Evolutionary conservation across 2,329 filamentous ascomycete species (phyloP).

Genomic region (Epichloe coenophiala): DNA sequence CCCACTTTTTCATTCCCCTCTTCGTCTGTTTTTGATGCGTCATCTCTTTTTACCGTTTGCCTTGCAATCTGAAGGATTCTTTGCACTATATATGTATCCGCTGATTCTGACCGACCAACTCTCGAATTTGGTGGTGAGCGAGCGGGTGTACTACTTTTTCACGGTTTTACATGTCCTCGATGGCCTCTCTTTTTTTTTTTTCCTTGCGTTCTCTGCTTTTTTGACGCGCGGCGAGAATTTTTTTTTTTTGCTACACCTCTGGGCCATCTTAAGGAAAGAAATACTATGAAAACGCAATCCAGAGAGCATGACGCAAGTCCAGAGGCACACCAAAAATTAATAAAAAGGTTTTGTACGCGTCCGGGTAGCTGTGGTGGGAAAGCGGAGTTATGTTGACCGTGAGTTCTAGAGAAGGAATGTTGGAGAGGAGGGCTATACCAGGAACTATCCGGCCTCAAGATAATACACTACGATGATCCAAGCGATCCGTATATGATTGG

Average conservation of each 20-base stretch:
- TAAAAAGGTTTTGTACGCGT: background rate
- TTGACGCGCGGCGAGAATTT: slow-evolving; percentile 2
- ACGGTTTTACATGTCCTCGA: slow-evolving; percentile 19
- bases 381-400: slow-evolving; percentile 1
- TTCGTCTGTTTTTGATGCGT: slow-evolving; percentile 8
- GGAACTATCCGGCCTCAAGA: slow-evolving; percentile 10
- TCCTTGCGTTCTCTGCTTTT: slow-evolving; percentile 7
- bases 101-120: slow-evolving; percentile 16
- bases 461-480: slow-evolving; percentile 22
- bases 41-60: slow-evolving; percentile 5
- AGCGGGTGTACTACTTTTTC: slow-evolving; percentile 24
- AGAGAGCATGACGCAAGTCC: background rate
- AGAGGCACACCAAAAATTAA: background rate
- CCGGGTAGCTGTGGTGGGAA: slow-evolving; percentile 9
- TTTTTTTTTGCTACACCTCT: background rate
- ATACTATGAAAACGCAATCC: background rate
- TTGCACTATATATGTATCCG: slow-evolving; percentile 19
- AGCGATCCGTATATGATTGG: background rate
- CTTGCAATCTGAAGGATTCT: slow-evolving; percentile 17
- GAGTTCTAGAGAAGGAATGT: background rate
- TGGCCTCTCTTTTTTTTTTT: slow-evolving; percentile 7
- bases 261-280: background rate
- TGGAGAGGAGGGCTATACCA: slow-evolving; percentile 14
- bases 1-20: background rate
- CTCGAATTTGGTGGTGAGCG: slow-evolving; percentile 16